Conservation (phyloP, 768 basidiomycete species). For the Mycena capillaripes region DNA sequence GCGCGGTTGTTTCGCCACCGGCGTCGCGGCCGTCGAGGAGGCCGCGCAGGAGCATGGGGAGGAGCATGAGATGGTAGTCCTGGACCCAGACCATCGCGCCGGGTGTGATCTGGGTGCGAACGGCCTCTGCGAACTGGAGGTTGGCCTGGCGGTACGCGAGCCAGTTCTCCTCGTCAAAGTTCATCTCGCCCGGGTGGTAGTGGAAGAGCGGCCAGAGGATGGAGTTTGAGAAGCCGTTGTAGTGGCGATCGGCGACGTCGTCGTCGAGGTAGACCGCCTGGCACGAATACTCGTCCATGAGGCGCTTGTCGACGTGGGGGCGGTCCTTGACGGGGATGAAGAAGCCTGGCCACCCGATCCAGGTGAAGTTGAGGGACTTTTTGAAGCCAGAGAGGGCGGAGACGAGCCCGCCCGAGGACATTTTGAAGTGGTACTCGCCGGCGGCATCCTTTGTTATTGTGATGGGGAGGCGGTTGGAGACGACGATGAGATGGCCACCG, state of each 20-base stretch:
- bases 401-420: constrained; percentile 98
- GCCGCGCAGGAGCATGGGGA: constrained; percentile 94
- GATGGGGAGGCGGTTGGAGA: constrained; percentile 95
- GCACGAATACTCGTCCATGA: constrained; percentile 96
- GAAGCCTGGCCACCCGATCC: constrained; percentile 97
- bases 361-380: constrained; percentile 97
- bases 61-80: constrained; percentile 97
- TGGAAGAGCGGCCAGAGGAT: constrained; percentile 99
- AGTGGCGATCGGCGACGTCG: constrained; percentile 98
- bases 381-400: constrained; percentile 98
- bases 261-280: constrained; percentile 98
- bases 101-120: constrained; percentile 81
- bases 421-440: constrained; percentile 98
- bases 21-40: constrained; percentile 81
- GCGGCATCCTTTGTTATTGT: constrained; percentile 94
- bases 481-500: constrained; percentile 88
- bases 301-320: constrained; percentile 89
- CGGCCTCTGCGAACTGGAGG: constrained; percentile 92
- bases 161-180: constrained; percentile 99
- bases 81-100: constrained; percentile 99
- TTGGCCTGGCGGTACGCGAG: constrained; percentile 98
- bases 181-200: constrained; percentile 99
- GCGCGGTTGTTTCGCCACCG: constrained; percentile 68
- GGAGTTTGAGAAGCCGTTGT: constrained; percentile 99
- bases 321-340: constrained; percentile 95